A percentile compares a stretch with the other conserved stretches of the same genome.
phyloP scores from a whole-genome alignment of 371 early-diverging fungal genomes.

The Lichtheimia ramosa region DNA sequence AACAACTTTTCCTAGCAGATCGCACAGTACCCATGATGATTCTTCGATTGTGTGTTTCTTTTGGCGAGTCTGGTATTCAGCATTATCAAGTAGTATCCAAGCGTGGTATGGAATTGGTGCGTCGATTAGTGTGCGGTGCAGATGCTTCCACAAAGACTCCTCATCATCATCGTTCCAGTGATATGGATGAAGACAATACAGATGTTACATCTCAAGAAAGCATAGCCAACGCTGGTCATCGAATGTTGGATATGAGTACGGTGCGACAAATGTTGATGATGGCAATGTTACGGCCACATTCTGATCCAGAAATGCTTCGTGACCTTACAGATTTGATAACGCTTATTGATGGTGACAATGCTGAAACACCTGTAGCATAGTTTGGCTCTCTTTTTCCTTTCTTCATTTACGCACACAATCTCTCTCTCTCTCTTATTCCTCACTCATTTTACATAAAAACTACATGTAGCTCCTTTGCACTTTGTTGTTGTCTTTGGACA shows the following conservation, averaged over 20 bases:
- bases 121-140: conserved; percentile 33
- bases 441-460: no score
- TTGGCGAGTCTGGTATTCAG: conserved; percentile 53
- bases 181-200: conserved; percentile 22
- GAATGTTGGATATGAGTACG: conserved; percentile 38
- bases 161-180: neutral
- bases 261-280: conserved; percentile 43
- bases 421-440: no score
- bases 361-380: conserved; percentile 8
- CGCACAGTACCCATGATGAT: conserved; percentile 48
- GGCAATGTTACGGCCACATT: conserved; percentile 43
- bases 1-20: conserved; percentile 33
- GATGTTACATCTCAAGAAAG: conserved; percentile 9
- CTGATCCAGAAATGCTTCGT: conserved; percentile 40
- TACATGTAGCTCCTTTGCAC: no score
- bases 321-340: conserved; percentile 43
- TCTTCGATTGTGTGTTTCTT: conserved; percentile 47
- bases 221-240: conserved; percentile 23
- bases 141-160: no score
- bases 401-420: no score
- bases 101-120: conserved; percentile 46
- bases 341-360: conserved; percentile 39
- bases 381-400: neutral
- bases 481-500: no score
- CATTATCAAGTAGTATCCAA: conserved; percentile 38